A percentile compares a stretch with the other conserved stretches of the same genome.
Conservation (phyloP, 2,329 filamentous ascomycete species). For the Ophidiomyces ophidiicola region DNA sequence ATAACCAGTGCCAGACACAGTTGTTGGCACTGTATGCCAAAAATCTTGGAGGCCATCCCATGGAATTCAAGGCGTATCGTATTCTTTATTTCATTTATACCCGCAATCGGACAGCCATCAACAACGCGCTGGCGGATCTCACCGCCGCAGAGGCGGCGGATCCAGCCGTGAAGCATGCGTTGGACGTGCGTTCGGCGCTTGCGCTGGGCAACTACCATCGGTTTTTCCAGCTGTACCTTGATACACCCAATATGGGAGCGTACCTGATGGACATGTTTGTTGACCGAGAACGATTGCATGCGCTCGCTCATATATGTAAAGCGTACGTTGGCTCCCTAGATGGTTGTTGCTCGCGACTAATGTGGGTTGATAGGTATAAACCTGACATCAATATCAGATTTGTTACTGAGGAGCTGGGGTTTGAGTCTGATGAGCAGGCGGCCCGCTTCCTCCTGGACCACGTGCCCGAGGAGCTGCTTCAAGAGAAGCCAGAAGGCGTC, state of each 20-base stretch:
- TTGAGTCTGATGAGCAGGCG: conserved; percentile 83
- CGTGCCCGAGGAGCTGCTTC: conserved; percentile 60
- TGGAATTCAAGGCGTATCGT: conserved; percentile 98
- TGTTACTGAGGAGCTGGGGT: conserved; percentile 89
- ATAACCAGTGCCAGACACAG: conserved; percentile 99
- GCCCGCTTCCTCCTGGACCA: conserved; percentile 81
- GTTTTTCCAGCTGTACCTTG: conserved; percentile 92
- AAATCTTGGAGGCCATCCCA: conserved; percentile 74
- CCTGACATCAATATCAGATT: conserved; percentile 79
- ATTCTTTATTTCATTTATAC: conserved; percentile 99
- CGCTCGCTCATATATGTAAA: conserved; percentile 85
- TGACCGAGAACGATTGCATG: conserved; percentile 78
- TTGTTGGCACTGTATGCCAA: conserved; percentile 80
- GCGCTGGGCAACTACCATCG: conserved; percentile 93
- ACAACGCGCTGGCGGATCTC: conserved; percentile 98
- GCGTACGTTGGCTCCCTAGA: conserved; percentile 48
- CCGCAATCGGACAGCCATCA: conserved; percentile 94
- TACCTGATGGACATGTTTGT: conserved; percentile 99
- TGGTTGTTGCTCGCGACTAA: conserved; percentile 38
- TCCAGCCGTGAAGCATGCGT: conserved; percentile 72
- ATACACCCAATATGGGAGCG: conserved; percentile 90
- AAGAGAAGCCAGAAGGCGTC: conserved; percentile 63
- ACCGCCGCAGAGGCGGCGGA: conserved; percentile 90
- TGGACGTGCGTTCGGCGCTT: conserved; percentile 80
- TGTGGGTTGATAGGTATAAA: conserved; percentile 62